These are phyloP conservation scores for Clavispora fructus DNA, from an alignment of 805 yeast genomes.

Conservation along the genomic window DNA sequence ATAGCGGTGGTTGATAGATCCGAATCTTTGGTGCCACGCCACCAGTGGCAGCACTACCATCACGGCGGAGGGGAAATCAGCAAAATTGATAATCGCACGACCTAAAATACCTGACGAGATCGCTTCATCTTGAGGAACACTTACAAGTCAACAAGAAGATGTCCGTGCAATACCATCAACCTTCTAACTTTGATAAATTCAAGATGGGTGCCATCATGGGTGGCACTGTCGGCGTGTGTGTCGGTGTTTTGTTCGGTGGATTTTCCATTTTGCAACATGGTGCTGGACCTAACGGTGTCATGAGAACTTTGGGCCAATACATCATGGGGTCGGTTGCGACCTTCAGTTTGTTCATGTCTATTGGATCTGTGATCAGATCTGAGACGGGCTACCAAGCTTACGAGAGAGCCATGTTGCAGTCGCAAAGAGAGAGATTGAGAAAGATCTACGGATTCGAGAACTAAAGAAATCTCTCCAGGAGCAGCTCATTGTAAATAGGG, in stretches of 20 bases:
- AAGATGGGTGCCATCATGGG: constrained; percentile 99
- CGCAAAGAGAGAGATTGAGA: constrained; percentile 14
- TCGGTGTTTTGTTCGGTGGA: constrained; percentile 93
- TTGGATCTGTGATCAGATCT: constrained; percentile 87
- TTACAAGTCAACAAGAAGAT: constrained; percentile 1
- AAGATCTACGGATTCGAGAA: constrained; percentile 13
- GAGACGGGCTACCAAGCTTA: constrained; percentile 39
- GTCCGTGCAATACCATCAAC: constrained; percentile 40
- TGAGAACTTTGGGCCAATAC: constrained; percentile 95
- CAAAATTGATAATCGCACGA: not conserved
- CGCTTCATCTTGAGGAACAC: not conserved
- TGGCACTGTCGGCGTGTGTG: constrained; percentile 83
- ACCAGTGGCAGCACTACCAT: no score
- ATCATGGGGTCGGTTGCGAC: constrained; percentile 96
- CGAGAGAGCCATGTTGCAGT: constrained; percentile 13
- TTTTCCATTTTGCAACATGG: constrained; percentile 87
- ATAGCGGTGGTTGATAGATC: no score
- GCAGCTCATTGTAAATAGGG: constrained; percentile 2
- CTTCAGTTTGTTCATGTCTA: constrained; percentile 93
- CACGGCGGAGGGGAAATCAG: not conserved
- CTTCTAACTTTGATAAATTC: constrained; percentile 90
- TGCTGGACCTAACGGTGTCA: constrained; percentile 97
- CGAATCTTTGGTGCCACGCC: no score
- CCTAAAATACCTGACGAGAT: not conserved
- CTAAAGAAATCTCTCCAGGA: not conserved